Conservation (phyloP, 2,329 filamentous ascomycete genomes). For the Alternaria rosae region DNA sequence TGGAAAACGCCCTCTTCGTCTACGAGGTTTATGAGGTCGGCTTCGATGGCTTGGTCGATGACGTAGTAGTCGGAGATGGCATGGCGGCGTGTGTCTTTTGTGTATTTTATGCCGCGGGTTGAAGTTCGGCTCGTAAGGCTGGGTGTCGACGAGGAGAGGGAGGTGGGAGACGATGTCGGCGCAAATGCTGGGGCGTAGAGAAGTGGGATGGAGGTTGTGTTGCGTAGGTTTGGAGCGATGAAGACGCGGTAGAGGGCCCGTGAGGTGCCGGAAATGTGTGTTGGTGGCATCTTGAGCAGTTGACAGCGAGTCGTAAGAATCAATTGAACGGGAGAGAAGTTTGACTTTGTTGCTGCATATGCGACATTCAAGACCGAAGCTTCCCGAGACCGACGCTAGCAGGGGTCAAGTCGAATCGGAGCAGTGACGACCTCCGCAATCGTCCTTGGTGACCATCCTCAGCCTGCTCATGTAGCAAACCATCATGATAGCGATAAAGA, state of each 20-base stretch:
- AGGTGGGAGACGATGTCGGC: slow-evolving; percentile 12
- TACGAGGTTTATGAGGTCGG: slow-evolving; percentile 55
- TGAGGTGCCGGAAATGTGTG: slow-evolving; percentile 43
- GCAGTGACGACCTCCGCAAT: slow-evolving; percentile 23
- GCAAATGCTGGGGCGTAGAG: slow-evolving; percentile 30
- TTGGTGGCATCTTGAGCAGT: slow-evolving; percentile 33
- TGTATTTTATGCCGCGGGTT: slow-evolving; percentile 31
- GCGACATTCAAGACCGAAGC: neutral
- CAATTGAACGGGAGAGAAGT: neutral
- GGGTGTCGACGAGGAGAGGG: slow-evolving; percentile 5
- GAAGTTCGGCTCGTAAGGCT: slow-evolving; percentile 19
- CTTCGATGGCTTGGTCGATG: slow-evolving; percentile 59
- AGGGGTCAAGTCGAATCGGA: slow-evolving; percentile 27
- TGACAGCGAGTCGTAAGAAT: too few relatives aligned
- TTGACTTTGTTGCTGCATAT: neutral
- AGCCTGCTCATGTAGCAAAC: slow-evolving; percentile 25
- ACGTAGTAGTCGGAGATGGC: slow-evolving; percentile 51
- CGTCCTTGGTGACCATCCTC: slow-evolving; percentile 13
- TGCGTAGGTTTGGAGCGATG: slow-evolving; percentile 46
- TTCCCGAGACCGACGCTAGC: slow-evolving; percentile 11
- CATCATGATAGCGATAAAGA: slow-evolving; percentile 31
- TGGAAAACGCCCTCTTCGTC: slow-evolving; percentile 50
- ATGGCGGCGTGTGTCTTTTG: slow-evolving; percentile 43
- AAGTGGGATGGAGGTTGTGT: slow-evolving; percentile 24
- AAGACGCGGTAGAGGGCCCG: slow-evolving; percentile 56